A percentile compares a stretch with the other conserved stretches of the same genome.
These are phyloP conservation scores for Oryza glumipatula DNA, from an alignment of 176 grass and related monocot species.

Conservation along the genomic window DNA sequence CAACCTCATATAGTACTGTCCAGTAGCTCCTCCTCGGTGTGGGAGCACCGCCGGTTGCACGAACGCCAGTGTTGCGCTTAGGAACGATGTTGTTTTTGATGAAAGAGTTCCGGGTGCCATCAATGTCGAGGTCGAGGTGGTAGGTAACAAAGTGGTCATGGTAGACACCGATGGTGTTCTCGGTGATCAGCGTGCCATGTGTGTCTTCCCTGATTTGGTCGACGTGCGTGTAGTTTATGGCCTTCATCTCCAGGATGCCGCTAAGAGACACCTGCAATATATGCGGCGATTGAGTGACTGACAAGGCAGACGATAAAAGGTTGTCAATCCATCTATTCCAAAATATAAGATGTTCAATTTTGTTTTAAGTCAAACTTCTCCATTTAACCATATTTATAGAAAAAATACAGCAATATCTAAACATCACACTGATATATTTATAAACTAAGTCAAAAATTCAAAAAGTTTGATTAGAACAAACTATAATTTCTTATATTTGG, in stretches of 20 bases:
- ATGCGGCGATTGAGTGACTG: too few relatives aligned
- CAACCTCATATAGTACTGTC: conserved; percentile 65
- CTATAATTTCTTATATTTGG: too few relatives aligned
- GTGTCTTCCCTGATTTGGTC: conserved; percentile 44
- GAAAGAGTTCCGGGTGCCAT: conserved; percentile 78
- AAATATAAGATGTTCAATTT: too few relatives aligned
- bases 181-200: conserved; percentile 58
- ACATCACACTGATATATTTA: too few relatives aligned
- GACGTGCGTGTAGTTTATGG: conserved; percentile 49
- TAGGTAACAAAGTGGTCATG: conserved; percentile 85
- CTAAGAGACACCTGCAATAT: conserved; percentile 58
- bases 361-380: too few relatives aligned
- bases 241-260: conserved; percentile 69
- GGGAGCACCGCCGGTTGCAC: conserved; percentile 27
- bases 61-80: background rate
- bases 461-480: too few relatives aligned
- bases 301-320: too few relatives aligned
- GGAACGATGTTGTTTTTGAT: conserved; percentile 48
- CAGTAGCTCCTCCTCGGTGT: conserved; percentile 67
- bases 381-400: too few relatives aligned
- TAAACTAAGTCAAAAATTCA: too few relatives aligned
- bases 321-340: too few relatives aligned
- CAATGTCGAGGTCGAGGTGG: conserved; percentile 77
- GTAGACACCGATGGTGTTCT: conserved; percentile 76
- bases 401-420: too few relatives aligned